phyloP scores from a whole-genome alignment of 1,139 yeast species.

The Taphrina flavorubra region DNA sequence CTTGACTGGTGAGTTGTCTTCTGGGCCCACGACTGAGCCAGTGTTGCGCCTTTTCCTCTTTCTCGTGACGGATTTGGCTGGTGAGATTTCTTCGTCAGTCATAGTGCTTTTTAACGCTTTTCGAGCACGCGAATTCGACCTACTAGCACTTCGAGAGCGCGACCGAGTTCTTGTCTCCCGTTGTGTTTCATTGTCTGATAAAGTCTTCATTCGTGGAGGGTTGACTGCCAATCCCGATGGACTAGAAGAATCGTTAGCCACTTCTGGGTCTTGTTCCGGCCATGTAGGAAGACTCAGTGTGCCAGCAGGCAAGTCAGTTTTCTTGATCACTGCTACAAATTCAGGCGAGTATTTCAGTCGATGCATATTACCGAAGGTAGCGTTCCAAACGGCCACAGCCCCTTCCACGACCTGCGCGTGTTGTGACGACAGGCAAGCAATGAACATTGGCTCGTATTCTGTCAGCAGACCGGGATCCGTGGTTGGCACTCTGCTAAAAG shows the following conservation, averaged over 20 bases:
- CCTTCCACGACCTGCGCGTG: background rate
- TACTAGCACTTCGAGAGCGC: slow-evolving; percentile 7
- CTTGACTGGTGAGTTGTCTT: background rate
- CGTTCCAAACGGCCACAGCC: slow-evolving; percentile 29
- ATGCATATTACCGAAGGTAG: slow-evolving; percentile 20
- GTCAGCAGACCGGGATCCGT: background rate
- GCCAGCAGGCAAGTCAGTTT: background rate
- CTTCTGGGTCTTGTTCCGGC: slow-evolving; percentile 26
- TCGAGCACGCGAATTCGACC: background rate
- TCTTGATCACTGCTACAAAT: slow-evolving; percentile 9
- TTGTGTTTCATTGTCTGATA: background rate
- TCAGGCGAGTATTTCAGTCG: slow-evolving; percentile 26
- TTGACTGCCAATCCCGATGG: background rate
- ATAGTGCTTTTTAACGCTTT: background rate
- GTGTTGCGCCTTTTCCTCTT: slow-evolving; percentile 11
- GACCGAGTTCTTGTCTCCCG: slow-evolving; percentile 1
- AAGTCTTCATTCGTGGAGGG: background rate
- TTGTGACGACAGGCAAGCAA: background rate
- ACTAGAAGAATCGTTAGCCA: background rate
- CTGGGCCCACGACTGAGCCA: background rate
- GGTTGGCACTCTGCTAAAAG: background rate
- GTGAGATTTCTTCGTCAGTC: slow-evolving; percentile 1
- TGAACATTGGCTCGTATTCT: background rate
- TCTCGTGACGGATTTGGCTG: background rate
- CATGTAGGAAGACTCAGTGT: slow-evolving; percentile 14